Evolutionary conservation across 2,329 filamentous ascomycete genomes (phyloP), one percentile per base, ranked within the genome.

Genomic region (Escovopsis sp.): DNA sequence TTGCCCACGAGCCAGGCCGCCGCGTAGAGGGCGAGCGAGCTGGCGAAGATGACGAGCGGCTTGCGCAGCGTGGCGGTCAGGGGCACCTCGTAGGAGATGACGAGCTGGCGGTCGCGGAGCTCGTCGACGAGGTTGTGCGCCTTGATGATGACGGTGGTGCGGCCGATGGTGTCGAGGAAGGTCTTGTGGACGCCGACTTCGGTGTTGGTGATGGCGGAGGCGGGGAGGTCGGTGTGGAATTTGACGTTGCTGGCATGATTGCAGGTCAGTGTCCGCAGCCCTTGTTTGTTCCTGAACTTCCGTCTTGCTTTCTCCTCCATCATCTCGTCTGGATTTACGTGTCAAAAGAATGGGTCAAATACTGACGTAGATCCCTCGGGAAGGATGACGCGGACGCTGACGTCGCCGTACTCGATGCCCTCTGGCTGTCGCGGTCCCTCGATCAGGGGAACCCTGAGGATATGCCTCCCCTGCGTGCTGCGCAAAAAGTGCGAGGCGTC

Each of bases 51-150:
- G 17, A 88, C 74, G 15, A 93, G 45, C 1, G 90, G 90, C 65
- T 98, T 98, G 50, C 86, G 76, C 48, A 94, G 71, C 27, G 72
- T 74, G 19, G 83, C 79, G 3, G 68, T 53, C 45, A 79, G 67
- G 2, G 87, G 73, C 52, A 90, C 84, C 43, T 94, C 82, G 57
- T 98, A 98, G 2, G 81, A 79, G 35, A 96, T 80, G 47, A 94
- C 65, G 16, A 96, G 58, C 44, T 90, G 77, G 23, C 82, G 76
- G 50, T 87, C 85, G 36, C 87, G 72, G 50, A 87, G 74, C 46
- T 96, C 90, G 48, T 98, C 90, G 1, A 92, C 83, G 35, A 96
- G 64, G 55, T 94, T 96, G 47, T 76, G 69, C 7, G 85, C 83
- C 41, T 79, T 81, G 49, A 98, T 68, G 34, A 71, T 78, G 41